These are phyloP conservation scores for Globisporangium lucens DNA, from an alignment of 352 stramenopile species.

Conservation along the genomic window DNA sequence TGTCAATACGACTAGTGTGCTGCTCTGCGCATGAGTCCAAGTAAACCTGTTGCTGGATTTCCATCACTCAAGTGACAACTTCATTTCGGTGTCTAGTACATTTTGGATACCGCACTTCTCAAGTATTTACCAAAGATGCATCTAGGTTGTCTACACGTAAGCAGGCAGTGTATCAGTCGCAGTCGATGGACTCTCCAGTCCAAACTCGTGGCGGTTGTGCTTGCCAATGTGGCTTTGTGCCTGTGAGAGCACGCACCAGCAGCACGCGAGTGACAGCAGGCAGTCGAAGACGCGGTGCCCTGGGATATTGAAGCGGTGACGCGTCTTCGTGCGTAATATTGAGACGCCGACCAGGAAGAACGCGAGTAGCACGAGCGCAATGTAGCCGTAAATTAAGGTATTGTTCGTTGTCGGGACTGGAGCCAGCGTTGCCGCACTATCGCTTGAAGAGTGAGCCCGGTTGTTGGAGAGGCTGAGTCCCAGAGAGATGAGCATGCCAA, in stretches of 20 bases:
- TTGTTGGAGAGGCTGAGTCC: slow-evolving; percentile 26
- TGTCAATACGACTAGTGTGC: too few relatives aligned
- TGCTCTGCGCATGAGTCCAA: too few relatives aligned
- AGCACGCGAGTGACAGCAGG: slow-evolving; percentile 37
- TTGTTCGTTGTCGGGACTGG: neutral
- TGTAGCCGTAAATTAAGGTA: slow-evolving; percentile 7
- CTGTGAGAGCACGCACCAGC: slow-evolving; percentile 53
- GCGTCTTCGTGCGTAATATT: slow-evolving; percentile 35
- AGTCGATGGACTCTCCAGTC: slow-evolving; percentile 9
- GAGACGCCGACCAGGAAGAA: slow-evolving; percentile 40
- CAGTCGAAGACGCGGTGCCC: slow-evolving; percentile 34
- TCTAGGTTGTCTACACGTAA: slow-evolving; percentile 1
- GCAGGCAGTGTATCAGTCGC: slow-evolving; percentile 16
- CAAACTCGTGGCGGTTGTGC: slow-evolving; percentile 23
- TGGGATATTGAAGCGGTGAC: slow-evolving; percentile 36
- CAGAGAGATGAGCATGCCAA: slow-evolving; percentile 29
- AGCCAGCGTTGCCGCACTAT: too few relatives aligned
- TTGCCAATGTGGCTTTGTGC: slow-evolving; percentile 29
- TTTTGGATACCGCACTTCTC: too few relatives aligned
- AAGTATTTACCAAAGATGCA: too few relatives aligned
- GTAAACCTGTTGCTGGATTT: too few relatives aligned
- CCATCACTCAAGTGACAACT: too few relatives aligned
- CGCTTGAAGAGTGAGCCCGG: neutral
- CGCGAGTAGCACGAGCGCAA: slow-evolving; percentile 25
- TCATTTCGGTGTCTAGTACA: too few relatives aligned